These are phyloP conservation scores for Rauvolfia tetraphylla DNA, from an alignment of 257 asterid species.

Conservation along the genomic window DNA sequence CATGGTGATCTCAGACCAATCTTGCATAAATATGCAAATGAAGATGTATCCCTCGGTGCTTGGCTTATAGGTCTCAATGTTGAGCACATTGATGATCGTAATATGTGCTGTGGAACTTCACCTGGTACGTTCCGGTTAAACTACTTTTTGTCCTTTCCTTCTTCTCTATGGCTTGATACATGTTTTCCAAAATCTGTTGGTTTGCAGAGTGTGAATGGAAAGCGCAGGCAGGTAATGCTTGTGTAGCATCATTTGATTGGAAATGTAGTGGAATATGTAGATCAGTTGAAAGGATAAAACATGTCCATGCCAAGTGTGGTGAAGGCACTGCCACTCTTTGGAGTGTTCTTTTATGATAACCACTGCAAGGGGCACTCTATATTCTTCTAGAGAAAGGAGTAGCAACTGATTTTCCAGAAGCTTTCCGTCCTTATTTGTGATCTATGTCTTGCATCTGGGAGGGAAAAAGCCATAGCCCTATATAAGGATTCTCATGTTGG, in stretches of 20 bases:
- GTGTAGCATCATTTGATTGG: slow-evolving; percentile 72
- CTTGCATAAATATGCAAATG: slow-evolving; percentile 34
- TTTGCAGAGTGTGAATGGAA: slow-evolving; percentile 61
- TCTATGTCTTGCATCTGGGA: too few relatives aligned
- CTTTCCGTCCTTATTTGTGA: neutral
- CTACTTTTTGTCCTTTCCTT: neutral
- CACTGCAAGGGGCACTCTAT: neutral
- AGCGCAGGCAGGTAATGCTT: slow-evolving; percentile 52
- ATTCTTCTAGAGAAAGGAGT: neutral
- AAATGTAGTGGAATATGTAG: slow-evolving; percentile 75
- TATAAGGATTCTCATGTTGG: neutral
- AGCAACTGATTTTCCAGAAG: neutral
- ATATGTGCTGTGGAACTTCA: slow-evolving; percentile 27
- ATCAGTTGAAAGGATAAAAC: slow-evolving; percentile 57
- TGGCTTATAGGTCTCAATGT: slow-evolving; percentile 35
- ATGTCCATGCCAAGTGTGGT: slow-evolving; percentile 54
- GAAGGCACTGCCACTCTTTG: slow-evolving; percentile 64
- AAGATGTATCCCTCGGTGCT: slow-evolving; percentile 34
- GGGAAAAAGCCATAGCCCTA: neutral
- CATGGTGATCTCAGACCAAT: slow-evolving; percentile 11
- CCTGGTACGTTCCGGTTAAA: slow-evolving; percentile 14
- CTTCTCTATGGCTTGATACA: neutral
- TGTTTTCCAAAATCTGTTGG: neutral
- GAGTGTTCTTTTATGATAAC: slow-evolving; percentile 37
- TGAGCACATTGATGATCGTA: slow-evolving; percentile 29